Evolutionary conservation across 768 basidiomycete species (phyloP), one percentile per base, ranked within the genome.

Genomic region (Leucocoprinus birnbaumii): DNA sequence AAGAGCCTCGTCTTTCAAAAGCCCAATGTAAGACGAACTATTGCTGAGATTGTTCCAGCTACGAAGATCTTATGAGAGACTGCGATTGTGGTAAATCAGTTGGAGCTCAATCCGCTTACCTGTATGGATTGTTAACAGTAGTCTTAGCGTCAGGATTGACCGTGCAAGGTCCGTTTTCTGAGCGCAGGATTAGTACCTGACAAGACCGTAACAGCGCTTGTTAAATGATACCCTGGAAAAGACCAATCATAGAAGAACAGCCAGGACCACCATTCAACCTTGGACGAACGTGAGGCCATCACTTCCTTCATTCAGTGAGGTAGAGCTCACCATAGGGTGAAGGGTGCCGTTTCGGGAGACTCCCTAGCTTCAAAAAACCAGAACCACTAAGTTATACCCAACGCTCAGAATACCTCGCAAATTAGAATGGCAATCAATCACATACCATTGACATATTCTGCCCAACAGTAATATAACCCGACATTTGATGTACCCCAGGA

Each of bases 41-140:
- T 87, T 87, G 68, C 79, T 85, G 49, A 82, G 62, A 51, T 79
- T 82, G 61, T 87, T 87, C 87, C 87, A 88, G 53, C 85, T 84
- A 41, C 24, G 19, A 14, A 50, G 9, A 37, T 41, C 25, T 58
- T 25, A 53, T 25, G 24, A 25, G 4, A 3, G n/a, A 22, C 8
- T 13, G 38, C 22, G 18, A 27, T 26, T 50, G 35, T 50, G n/a
- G n/a, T n/a, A n/a, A n/a, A n/a, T n/a, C n/a, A n/a, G n/a, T n/a
- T n/a, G n/a, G n/a, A n/a, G n/a, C n/a, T n/a, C n/a, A n/a, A n/a
- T n/a, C n/a, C 21, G 21, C 42, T 25, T 56, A 81, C 82, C 82
- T 85, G 66, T 75, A 84, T 0, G 86, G 83, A 59, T 89, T 87
- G 42, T 83, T 60, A 16, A 66, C 70, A 0, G 84, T 85, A 2